These are phyloP conservation scores for Komagataella populi DNA, from an alignment of 805 yeast genomes.

Conservation along the genomic window DNA sequence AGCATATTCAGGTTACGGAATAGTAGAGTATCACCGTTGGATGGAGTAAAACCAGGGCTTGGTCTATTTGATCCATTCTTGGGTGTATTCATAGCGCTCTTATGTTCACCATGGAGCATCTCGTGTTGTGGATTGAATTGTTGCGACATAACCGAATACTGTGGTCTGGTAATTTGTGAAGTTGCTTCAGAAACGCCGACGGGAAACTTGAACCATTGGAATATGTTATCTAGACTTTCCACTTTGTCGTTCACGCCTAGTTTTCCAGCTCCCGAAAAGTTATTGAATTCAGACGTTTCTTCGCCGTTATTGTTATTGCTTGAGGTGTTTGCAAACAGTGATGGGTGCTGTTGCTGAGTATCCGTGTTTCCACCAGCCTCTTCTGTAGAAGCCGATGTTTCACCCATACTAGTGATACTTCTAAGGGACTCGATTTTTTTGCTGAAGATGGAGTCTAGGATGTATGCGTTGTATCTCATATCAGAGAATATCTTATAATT, in stretches of 20 bases:
- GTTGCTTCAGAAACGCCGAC: conserved; percentile 1
- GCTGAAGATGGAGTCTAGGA: conserved; percentile 13
- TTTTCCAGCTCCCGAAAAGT: not conserved
- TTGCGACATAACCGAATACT: not conserved
- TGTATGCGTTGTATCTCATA: conserved; percentile 15
- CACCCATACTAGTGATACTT: not conserved
- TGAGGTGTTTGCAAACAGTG: not conserved
- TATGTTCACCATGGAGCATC: not conserved
- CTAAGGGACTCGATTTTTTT: conserved; percentile 8
- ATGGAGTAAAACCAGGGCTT: not conserved
- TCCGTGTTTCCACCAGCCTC: not conserved
- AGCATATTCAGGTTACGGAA: conserved; percentile 6
- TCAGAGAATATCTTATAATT: conserved; percentile 20
- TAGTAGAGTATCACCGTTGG: not conserved
- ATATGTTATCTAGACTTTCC: conserved; percentile 6
- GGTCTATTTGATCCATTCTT: not conserved
- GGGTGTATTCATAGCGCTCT: not conserved
- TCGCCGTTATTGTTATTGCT: not conserved
- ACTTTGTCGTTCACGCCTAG: not conserved
- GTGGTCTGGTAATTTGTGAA: conserved; percentile 1
- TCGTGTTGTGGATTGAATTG: not conserved
- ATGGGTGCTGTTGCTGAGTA: not conserved
- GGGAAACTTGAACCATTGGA: conserved; percentile 7
- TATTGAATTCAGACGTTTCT: not conserved
- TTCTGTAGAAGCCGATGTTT: not conserved